Evolutionary conservation across 306 rosid genomes (phyloP).

Genomic region (Quercus suber): DNA sequence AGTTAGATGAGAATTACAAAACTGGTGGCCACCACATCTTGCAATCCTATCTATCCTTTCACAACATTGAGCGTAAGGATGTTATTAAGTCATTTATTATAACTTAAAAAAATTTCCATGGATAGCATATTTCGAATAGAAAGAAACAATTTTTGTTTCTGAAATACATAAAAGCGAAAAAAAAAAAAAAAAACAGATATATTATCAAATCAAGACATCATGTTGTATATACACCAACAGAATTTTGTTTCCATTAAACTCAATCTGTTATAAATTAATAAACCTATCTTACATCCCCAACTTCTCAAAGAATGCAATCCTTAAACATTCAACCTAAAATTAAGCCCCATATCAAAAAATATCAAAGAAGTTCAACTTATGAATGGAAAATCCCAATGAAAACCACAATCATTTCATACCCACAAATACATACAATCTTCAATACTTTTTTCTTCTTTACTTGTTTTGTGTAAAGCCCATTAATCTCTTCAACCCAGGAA

Average conservation of each 20-base stretch:
- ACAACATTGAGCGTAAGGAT: too few relatives aligned
- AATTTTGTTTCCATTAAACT: not conserved
- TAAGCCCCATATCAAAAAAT: not conserved
- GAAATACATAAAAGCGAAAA: too few relatives aligned
- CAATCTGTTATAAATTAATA: not conserved
- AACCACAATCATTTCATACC: not conserved
- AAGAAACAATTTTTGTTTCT: too few relatives aligned
- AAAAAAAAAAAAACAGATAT: not conserved
- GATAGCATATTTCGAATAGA: too few relatives aligned
- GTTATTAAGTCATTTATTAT: too few relatives aligned
- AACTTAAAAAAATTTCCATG: too few relatives aligned
- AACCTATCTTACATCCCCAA: not conserved
- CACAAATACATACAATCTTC: not conserved
- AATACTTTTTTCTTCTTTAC: not conserved
- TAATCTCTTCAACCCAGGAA: slow-evolving; percentile 42
- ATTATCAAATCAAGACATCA: not conserved
- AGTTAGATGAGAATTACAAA: too few relatives aligned
- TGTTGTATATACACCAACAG: not conserved
- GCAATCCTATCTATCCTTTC: too few relatives aligned
- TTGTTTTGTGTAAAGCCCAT: slow-evolving; percentile 48
- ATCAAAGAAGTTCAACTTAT: not conserved
- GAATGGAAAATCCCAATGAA: too few relatives aligned
- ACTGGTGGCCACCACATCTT: too few relatives aligned
- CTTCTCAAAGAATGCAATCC: not conserved
- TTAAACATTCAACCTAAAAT: not conserved